Base-by-base conservation (phyloP, 495 filamentous ascomycete species). In the Xanthoparmelia taractica region DNA sequence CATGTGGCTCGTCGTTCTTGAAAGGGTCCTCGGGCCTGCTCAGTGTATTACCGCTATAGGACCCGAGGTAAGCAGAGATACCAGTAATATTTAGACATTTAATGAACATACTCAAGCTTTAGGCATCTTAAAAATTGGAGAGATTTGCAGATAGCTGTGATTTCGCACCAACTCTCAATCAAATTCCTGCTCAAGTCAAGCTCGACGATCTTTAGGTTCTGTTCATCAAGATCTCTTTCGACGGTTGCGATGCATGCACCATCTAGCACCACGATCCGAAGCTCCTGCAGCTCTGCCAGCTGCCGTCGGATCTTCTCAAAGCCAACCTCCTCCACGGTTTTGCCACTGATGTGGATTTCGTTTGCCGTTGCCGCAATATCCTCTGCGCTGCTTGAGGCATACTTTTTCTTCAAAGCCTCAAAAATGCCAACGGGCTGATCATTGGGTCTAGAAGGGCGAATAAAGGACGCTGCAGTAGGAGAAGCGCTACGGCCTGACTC, bases 281-380 rank as follows among this genome's bases (percentile, higher is more conserved):
- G 78, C 69, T 92, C 88, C 55, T 85, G 75, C 29, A 97, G 77
- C 71, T 88, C 81, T 3, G 90, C 86, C 60, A 91, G 85, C 74
- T 92, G 82, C 64, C 81, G 82, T 33, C 88, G 80, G 66, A 96
- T 92, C 78, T 96, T 96, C 60, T 95, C 92, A 71, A 97, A 97
- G 50, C 94, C 94, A 29, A 98, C 84, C 76, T 97, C 95, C 75
- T 98, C 89, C 27, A 89, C 92, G 31, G 94, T 81, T 73, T 98
- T 98, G 23, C 86, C 85, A 56, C 87, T 91, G 67, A 97, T 87
- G 36, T 80, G 69, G 61, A 96, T 89, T 8, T 68, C 60, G 1
- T 71, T 65, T 20, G 65, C 67, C 7, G 73, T 71, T 45, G 70
- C 68, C 43, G 73, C 71, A 33, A 57, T 63, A 27, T 66, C 48